Conservation (phyloP, 805 yeast genomes). For the Clavispora phyllophila region DNA sequence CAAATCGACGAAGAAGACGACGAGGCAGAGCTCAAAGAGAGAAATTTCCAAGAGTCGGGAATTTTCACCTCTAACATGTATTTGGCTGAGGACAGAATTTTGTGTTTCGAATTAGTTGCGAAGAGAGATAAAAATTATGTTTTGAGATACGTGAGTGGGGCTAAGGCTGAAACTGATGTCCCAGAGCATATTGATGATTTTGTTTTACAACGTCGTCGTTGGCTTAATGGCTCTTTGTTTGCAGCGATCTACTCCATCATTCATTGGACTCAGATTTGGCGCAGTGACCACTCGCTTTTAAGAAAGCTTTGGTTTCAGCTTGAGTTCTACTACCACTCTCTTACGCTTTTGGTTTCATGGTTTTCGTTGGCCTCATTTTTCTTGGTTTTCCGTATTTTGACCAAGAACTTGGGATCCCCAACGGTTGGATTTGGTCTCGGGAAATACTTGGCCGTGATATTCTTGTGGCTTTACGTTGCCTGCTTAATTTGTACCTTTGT, state of each 20-base stretch:
- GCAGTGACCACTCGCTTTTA: constrained; percentile 74
- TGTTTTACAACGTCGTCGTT: constrained; percentile 92
- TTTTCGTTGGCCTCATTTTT: constrained; percentile 91
- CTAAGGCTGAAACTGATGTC: constrained; percentile 95
- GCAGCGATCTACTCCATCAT: constrained; percentile 89
- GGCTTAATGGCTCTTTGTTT: constrained; percentile 97
- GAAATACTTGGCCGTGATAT: constrained; percentile 66
- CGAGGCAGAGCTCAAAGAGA: constrained; percentile 35
- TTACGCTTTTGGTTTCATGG: constrained; percentile 79
- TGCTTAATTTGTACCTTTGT: constrained; percentile 83
- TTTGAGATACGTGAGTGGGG: constrained; percentile 83
- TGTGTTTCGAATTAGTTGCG: constrained; percentile 95
- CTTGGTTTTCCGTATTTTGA: constrained; percentile 85
- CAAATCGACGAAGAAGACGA: constrained; percentile 35
- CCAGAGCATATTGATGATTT: constrained; percentile 95
- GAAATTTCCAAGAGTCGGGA: constrained; percentile 42
- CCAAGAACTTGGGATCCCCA: constrained; percentile 60
- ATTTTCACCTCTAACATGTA: constrained; percentile 95
- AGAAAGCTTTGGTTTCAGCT: constrained; percentile 79
- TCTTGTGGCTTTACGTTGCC: constrained; percentile 80
- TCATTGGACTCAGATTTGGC: constrained; percentile 85
- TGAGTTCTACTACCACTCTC: constrained; percentile 84
- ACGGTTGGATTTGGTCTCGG: constrained; percentile 68
- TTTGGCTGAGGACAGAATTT: constrained; percentile 91
- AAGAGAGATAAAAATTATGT: constrained; percentile 82